Percentiles rank a stretch among this genome's conserved stretches.
Conservation (phyloP, 2,329 filamentous ascomycete species). For the Aspergillus sp. region DNA sequence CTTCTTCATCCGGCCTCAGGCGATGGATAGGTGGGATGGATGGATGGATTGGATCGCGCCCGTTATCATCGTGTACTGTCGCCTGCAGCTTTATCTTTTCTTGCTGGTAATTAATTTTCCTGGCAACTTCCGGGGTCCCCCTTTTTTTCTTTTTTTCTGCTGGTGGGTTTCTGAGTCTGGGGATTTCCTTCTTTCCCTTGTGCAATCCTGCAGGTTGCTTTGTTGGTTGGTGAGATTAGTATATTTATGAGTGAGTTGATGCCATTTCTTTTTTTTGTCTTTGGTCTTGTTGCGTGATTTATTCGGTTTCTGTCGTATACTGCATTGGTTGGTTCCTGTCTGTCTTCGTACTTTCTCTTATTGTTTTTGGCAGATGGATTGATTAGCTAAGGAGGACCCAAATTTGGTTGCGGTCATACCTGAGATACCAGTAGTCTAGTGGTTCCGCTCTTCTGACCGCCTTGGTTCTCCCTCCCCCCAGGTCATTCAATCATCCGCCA, state of each 20-base stretch:
- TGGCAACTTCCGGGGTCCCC: not conserved
- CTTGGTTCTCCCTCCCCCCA: constrained; percentile 13
- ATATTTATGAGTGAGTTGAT: no score
- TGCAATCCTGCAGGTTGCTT: no score
- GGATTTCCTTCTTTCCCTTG: not conserved
- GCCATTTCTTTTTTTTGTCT: not conserved
- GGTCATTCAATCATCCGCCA: not conserved
- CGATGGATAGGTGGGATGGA: not conserved
- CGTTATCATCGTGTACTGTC: not conserved
- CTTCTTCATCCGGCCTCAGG: not conserved
- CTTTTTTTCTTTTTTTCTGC: not conserved
- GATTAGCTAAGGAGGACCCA: not conserved
- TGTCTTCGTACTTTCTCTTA: no score
- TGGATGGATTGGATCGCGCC: not conserved
- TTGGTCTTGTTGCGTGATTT: not conserved
- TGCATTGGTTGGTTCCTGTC: no score
- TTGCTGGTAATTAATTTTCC: not conserved
- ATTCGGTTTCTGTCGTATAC: not conserved
- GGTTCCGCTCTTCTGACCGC: constrained; percentile 35
- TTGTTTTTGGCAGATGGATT: no score
- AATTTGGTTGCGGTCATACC: not conserved
- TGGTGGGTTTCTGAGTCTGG: no score
- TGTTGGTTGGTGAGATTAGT: no score
- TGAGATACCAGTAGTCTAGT: no score
- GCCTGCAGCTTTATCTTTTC: not conserved